Evolutionary conservation across 345 rosid genomes (phyloP), one percentile per base, ranked within the genome.

Genomic region (Arabidopsis thaliana): DNA sequence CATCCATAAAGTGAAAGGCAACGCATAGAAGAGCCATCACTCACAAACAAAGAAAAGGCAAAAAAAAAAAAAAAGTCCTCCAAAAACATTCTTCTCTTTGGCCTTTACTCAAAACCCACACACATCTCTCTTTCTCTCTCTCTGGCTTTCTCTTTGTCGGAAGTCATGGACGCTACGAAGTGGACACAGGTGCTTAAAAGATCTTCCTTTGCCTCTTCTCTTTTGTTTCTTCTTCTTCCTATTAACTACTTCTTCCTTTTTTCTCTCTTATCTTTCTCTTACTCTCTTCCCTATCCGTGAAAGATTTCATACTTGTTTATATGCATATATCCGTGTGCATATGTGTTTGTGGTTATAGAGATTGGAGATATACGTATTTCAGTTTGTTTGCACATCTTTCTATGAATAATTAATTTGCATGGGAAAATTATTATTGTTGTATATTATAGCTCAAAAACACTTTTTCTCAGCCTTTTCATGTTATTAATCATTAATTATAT

Each of bases 1-100:
- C 81, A 71, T 72, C 77, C 72, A 78, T 58, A 78, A 78, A 78
- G 81, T 78, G 77, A 78, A 78, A 78, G 77, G 77, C 81, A 78
- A 58, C 76, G 53, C 80, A 77, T 45, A 34, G 75, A 65, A 48
- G 62, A 78, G 67, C 67, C 68, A 65, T 71, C 81, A 72, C 81
- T 57, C 73, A 44, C 62, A 71, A 78, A 71, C 75, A 69, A 76
- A 69, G 69, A 34, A 76, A 77, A 70, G 38, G 79, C 51, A 25
- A 67, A 67, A 37, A 3, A 59, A 23, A 60, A 67, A 70, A 62
- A 77, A 76, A 69, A 22, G 25, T 44, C 33, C 60, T 48, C 58
- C 37, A 51, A 76, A 77, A 72, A 78, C 81, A 72, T 78, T 78
- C 77, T 77, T 75, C 73, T 50, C 61, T 42, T 68, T 69, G 76